phyloP scores from a whole-genome alignment of 176 grass and related monocot genomes.

The Panicum miliaceum region DNA sequence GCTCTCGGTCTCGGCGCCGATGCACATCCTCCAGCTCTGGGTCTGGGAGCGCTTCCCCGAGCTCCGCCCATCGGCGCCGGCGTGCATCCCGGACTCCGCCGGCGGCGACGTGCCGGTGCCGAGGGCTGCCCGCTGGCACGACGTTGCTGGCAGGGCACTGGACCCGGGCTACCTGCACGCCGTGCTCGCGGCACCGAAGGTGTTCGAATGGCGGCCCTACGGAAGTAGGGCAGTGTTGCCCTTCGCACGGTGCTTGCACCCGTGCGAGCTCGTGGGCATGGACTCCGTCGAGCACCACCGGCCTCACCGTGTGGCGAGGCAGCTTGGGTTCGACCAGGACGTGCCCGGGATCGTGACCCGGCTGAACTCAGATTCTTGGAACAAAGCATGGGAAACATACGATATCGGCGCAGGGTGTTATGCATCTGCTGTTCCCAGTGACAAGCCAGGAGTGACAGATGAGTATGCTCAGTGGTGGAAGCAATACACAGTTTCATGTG shows the following conservation, averaged over 20 bases:
- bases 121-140: slow-evolving; percentile 43
- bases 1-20: slow-evolving; percentile 34
- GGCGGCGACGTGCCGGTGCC: not conserved
- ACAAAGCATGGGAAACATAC: slow-evolving; percentile 59
- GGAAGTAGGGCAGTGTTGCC: not conserved
- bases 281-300: slow-evolving; percentile 44
- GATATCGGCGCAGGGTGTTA: slow-evolving; percentile 36
- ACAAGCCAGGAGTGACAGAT: slow-evolving; percentile 40
- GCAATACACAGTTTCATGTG: slow-evolving; percentile 18
- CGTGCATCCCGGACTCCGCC: not conserved
- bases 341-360: slow-evolving; percentile 43
- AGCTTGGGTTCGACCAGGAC: slow-evolving; percentile 77
- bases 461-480: slow-evolving; percentile 65
- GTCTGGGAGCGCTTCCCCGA: slow-evolving; percentile 50
- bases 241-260: slow-evolving; percentile 34
- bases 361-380: slow-evolving; percentile 33
- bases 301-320: slow-evolving; percentile 67
- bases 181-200: slow-evolving; percentile 10
- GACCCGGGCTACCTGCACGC: not conserved
- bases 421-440: slow-evolving; percentile 39
- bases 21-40: slow-evolving; percentile 54
- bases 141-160: not conserved
- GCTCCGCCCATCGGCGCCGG: slow-evolving; percentile 14
- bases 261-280: slow-evolving; percentile 50
- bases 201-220: slow-evolving; percentile 48